Conservation (phyloP, 768 basidiomycete species). For the Leucocoprinus leucothites region DNA sequence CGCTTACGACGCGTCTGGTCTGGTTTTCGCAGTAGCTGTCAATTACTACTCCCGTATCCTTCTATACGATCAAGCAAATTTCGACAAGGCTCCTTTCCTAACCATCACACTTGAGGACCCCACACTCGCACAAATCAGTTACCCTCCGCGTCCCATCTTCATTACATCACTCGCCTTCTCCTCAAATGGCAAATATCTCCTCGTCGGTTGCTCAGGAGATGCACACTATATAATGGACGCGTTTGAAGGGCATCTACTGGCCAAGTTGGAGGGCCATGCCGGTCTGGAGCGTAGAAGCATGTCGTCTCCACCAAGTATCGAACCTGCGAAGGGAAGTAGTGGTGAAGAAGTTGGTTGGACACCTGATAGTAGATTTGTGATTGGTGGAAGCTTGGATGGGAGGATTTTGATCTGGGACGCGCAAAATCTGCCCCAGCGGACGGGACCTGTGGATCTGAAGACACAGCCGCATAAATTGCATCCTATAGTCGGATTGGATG, state of each 20-base stretch:
- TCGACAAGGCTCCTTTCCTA: conserved; percentile 90
- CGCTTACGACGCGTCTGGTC: conserved; percentile 79
- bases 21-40: conserved; percentile 85
- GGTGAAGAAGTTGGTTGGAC: conserved; percentile 96
- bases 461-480: conserved; percentile 43
- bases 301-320: conserved; percentile 48
- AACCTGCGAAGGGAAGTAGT: conserved; percentile 75
- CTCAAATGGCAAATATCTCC: conserved; percentile 82
- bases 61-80: conserved; percentile 82
- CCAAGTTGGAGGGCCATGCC: conserved; percentile 80
- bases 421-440: conserved; percentile 51
- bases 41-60: conserved; percentile 81
- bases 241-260: conserved; percentile 79
- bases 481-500: conserved; percentile 53
- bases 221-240: conserved; percentile 94
- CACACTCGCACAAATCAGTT: conserved; percentile 67
- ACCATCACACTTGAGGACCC: conserved; percentile 82
- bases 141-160: conserved; percentile 82
- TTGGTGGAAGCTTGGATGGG: conserved; percentile 85
- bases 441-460: conserved; percentile 54
- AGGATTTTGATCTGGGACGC: conserved; percentile 87
- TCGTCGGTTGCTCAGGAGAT: conserved; percentile 90
- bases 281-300: conserved; percentile 75
- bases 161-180: conserved; percentile 94
- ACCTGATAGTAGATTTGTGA: conserved; percentile 87